Percentiles rank a stretch among this genome's conserved stretches.
Evolutionary conservation across 805 yeast species (phyloP).

Genomic region (Jamesozyma piceae): DNA sequence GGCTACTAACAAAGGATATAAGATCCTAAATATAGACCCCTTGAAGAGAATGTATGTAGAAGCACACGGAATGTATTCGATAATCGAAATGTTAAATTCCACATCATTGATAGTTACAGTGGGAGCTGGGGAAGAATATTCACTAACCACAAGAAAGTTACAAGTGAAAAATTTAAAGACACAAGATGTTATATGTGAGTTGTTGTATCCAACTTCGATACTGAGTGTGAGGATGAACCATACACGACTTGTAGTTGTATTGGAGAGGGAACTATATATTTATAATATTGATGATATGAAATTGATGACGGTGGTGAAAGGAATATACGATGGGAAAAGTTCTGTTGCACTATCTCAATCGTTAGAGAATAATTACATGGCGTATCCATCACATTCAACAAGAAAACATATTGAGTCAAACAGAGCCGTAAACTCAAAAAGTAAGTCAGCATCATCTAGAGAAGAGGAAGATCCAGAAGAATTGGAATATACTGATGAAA

Average conservation of each 20-base stretch:
- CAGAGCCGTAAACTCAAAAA: neutral
- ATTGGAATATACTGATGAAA: neutral
- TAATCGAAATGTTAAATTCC: slow-evolving; percentile 64
- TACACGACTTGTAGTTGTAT: slow-evolving; percentile 50
- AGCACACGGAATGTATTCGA: slow-evolving; percentile 45
- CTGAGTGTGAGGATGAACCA: slow-evolving; percentile 54
- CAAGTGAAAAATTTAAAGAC: slow-evolving; percentile 71
- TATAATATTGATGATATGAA: slow-evolving; percentile 66
- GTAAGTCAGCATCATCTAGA: neutral
- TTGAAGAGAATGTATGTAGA: slow-evolving; percentile 43
- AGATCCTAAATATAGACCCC: slow-evolving; percentile 60
- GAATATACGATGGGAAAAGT: slow-evolving; percentile 37
- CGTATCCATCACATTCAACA: slow-evolving; percentile 70
- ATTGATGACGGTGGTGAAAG: slow-evolving; percentile 34
- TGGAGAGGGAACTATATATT: slow-evolving; percentile 56
- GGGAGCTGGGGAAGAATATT: slow-evolving; percentile 57
- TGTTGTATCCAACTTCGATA: slow-evolving; percentile 55
- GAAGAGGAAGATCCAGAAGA: neutral
- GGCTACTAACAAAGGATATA: slow-evolving; percentile 53
- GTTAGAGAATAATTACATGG: slow-evolving; percentile 44
- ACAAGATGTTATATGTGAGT: slow-evolving; percentile 50
- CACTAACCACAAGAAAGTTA: slow-evolving; percentile 68
- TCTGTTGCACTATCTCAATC: slow-evolving; percentile 52
- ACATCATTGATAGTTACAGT: slow-evolving; percentile 63
- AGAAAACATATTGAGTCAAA: slow-evolving; percentile 15